phyloP scores from a whole-genome alignment of 768 basidiomycete genomes.

The Serendipita sp. region DNA sequence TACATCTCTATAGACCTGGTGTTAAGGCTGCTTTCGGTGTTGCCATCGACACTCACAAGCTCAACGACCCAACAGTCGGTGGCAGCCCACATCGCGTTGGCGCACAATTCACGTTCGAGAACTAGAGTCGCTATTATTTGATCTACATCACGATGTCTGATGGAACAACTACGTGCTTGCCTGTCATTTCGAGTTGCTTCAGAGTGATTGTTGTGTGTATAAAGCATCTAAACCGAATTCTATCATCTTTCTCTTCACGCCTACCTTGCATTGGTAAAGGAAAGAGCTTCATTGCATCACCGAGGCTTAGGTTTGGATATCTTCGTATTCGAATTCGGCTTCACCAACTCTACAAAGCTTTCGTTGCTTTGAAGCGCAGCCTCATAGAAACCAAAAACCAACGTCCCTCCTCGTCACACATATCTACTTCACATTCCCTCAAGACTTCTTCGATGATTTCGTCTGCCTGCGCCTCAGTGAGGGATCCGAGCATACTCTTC shows the following conservation, averaged over 20 bases:
- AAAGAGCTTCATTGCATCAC: no score
- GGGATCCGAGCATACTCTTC: conserved; percentile 36
- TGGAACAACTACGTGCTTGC: no score
- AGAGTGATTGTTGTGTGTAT: no score
- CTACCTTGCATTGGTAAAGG: no score
- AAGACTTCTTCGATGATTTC: conserved; percentile 17
- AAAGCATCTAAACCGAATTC: no score
- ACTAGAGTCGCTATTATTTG: background rate
- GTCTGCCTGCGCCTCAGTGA: conserved; percentile 13
- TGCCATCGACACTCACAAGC: conserved; percentile 82
- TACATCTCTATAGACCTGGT: conserved; percentile 41
- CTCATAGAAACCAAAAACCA: no score
- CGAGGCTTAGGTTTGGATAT: no score
- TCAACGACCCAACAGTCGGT: conserved; percentile 48
- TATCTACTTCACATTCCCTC: conserved; percentile 37
- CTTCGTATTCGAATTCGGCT: conserved; percentile 11
- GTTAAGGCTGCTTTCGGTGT: conserved; percentile 88
- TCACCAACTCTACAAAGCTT: conserved; percentile 21
- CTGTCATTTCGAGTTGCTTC: no score
- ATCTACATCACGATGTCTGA: no score
- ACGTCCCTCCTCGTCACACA: conserved; percentile 13
- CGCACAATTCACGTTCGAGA: background rate
- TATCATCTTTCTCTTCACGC: no score
- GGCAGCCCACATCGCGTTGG: conserved; percentile 32
- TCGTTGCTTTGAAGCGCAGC: no score